Evolutionary conservation across 352 stramenopile genomes (phyloP), one percentile per base, ranked within the genome.

Genomic region (Globisporangium iwayamae): DNA sequence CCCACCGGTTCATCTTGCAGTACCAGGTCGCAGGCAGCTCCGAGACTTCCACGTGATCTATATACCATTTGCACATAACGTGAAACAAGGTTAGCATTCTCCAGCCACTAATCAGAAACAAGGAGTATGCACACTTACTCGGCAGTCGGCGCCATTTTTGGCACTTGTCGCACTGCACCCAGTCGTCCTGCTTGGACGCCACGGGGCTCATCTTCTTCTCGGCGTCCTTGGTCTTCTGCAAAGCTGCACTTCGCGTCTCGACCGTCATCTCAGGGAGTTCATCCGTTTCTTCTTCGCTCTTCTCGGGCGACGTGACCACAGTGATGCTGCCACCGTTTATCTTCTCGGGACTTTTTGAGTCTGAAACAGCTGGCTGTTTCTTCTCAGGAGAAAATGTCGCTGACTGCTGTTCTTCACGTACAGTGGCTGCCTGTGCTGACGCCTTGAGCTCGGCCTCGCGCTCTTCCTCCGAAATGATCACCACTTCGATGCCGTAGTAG

Each of bases 1-100:
- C 82, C 85, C 85, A 93, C 36, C 78, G 77, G 57, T 93, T 93
- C 85, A 93, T 92, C 71, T 90, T 89, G 79, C 85, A 93, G 68
- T 92, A 93, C 85, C 85, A 93, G 13, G 73, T 79, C 16, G 81
- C 77, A 18, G 85, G 85, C 18, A 93, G 69, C 56, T 88, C 82
- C 14, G 74, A 86, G 38, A 92, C 82, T 50, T 93, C 89, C 16
- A 93, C 83, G 52, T 89, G 79, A 54, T 90, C 85, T 93, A 62
- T 14, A 36, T 9, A 68, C 18, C 5, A 53, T 7, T 22, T n/a
- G 62, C 28, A 62, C 38, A 56, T 18, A 38, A 39, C 0, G 4
- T 30, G 18, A 4, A 9, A 54, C 16, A 5, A 8, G 25, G 25
- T 55, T 38, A 55, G 50, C 25, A 55, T 20, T 22, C 2, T 55